Conservation (phyloP, 1,284 basidiomycete species). For the Trametes versicolor region DNA sequence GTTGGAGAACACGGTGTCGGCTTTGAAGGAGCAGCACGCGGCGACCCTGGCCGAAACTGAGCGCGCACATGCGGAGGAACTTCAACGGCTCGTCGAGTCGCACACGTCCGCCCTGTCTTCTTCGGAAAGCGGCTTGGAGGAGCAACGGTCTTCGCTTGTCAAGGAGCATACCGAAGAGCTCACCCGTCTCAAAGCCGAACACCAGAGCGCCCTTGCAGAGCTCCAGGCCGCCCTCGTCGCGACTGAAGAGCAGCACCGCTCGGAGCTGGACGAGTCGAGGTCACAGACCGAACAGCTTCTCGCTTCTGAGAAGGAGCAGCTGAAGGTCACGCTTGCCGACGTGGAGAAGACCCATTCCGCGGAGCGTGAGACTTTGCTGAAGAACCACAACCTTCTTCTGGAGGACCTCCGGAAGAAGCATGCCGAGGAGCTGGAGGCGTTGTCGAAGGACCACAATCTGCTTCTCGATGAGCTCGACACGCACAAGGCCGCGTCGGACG, state of each 20-base stretch:
- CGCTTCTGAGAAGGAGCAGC: conserved; percentile 51
- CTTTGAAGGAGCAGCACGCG: conserved; percentile 59
- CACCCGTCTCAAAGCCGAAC: conserved; percentile 54
- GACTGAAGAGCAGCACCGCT: conserved; percentile 56
- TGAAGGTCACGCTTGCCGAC: conserved; percentile 50
- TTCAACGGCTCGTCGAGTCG: conserved; percentile 54
- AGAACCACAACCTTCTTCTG: conserved; percentile 64
- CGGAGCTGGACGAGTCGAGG: conserved; percentile 52
- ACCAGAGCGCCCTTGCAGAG: conserved; percentile 55
- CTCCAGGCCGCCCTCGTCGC: conserved; percentile 54
- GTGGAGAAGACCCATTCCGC: conserved; percentile 49
- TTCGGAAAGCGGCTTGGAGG: conserved; percentile 36
- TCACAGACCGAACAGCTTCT: conserved; percentile 50
- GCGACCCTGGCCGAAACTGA: conserved; percentile 62
- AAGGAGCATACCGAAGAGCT: conserved; percentile 53
- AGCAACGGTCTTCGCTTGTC: conserved; percentile 42
- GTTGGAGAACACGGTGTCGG: conserved; percentile 50
- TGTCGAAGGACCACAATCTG: conserved; percentile 62
- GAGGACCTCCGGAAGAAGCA: conserved; percentile 49
- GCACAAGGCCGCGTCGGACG: conserved; percentile 67
- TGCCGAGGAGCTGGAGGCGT: conserved; percentile 50
- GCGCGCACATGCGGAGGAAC: conserved; percentile 62
- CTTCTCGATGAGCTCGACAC: conserved; percentile 70
- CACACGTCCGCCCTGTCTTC: conserved; percentile 53
- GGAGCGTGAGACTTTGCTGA: conserved; percentile 55